These are phyloP conservation scores for Quercus cerris DNA, from an alignment of 306 rosid genomes.

Conservation along the genomic window DNA sequence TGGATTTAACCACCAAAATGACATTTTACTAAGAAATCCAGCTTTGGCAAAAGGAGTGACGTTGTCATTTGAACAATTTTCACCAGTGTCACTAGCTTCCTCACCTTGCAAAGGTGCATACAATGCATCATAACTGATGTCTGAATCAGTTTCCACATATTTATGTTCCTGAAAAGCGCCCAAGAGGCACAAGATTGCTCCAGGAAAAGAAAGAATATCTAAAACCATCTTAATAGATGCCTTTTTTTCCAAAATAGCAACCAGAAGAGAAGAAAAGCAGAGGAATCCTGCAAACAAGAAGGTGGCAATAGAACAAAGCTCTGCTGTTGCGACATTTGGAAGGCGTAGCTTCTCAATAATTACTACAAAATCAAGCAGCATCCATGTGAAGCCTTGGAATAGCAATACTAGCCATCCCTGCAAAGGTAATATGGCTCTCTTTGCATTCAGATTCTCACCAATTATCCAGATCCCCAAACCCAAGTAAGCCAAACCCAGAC, in stretches of 20 bases:
- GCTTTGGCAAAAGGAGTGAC: slow-evolving; percentile 23
- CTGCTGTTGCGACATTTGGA: neutral
- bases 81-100: neutral
- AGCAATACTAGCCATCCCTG: slow-evolving; percentile 16
- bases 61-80: slow-evolving; percentile 1
- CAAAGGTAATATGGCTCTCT: neutral
- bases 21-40: slow-evolving; percentile 6
- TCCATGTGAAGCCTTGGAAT: slow-evolving; percentile 25
- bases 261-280: slow-evolving; percentile 18
- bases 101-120: slow-evolving; percentile 10
- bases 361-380: slow-evolving; percentile 8
- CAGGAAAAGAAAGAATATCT: slow-evolving; percentile 13
- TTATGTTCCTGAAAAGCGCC: slow-evolving; percentile 6
- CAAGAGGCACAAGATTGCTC: slow-evolving; percentile 18
- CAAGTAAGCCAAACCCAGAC: slow-evolving; percentile 28
- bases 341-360: slow-evolving; percentile 1
- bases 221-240: slow-evolving; percentile 4
- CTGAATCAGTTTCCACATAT: neutral
- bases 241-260: neutral
- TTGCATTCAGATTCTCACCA: slow-evolving; percentile 2
- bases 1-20: slow-evolving; percentile 37
- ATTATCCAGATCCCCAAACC: slow-evolving; percentile 22
- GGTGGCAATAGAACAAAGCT: neutral
- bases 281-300: slow-evolving; percentile 18
- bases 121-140: neutral